Evolutionary conservation across 805 yeast species (phyloP), one percentile per base, ranked within the genome.

Genomic region (Teunomyces lycoperdinae): DNA sequence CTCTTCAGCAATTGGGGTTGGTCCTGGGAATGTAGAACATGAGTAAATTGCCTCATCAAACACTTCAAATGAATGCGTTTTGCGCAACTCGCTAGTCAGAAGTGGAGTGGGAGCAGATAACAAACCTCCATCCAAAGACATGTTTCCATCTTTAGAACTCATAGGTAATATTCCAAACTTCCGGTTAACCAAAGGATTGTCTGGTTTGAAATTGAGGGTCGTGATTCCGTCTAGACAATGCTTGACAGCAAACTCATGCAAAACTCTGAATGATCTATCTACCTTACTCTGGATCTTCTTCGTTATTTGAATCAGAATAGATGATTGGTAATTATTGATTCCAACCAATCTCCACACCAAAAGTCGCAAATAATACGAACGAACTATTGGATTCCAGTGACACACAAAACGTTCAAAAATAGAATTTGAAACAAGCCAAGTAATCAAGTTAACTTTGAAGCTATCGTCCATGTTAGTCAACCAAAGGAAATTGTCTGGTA

Each of bases 371-470:
- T 83, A 89, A 57, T 83, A 86, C 3, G 85, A 77, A 32, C 96
- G 71, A 20, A 87, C 83, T 13, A 88, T 63, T 3, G 96, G 90
- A 57, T 83, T 79, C 89, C 95, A 89, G 64, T 89, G 95, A 33
- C 83, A 77, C 57, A 89, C 81, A 50, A 78, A 79, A 42, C 72
- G 68, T 30, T 64, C 64, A 85, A 91, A 87, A 30, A 70, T 66
- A 1, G 59, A 54, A 3, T 68, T 60, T 3, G 79, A 72, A 6
- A 85, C 64, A 30, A 87, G 60, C 83, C 85, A 85, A 14, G 64
- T 58, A 4, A 80, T 67, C 45, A 83, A 64, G 55, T 78, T 78
- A 56, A 72, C 68, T 50, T 81, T 73, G 42, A 77, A 59, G 36
- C 81, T 68, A 48, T 71, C 73, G 30, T 62, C 64, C 4, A 58